Evolutionary conservation across 169 alveolate species (phyloP).

Genomic region (Cystoisospora suis): DNA sequence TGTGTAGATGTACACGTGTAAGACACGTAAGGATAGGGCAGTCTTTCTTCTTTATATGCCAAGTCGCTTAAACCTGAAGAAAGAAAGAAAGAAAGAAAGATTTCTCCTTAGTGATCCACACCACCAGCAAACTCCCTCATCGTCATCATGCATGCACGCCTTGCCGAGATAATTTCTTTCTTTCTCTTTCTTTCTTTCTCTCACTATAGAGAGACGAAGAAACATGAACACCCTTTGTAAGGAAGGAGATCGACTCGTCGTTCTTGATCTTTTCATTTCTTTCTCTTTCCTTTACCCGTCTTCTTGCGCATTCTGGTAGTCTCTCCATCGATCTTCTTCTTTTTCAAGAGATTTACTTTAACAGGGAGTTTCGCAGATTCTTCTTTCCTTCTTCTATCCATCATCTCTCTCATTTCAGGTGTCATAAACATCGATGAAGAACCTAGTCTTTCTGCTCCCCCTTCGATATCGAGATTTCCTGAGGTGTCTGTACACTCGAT

Average conservation of each 20-base stretch:
- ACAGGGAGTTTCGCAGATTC: slow-evolving; percentile 8
- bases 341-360: background rate
- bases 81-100: too few species aligned
- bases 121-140: too few species aligned
- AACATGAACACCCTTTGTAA: too few species aligned
- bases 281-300: background rate
- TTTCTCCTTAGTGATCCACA: too few species aligned
- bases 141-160: too few species aligned
- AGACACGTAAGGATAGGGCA: background rate
- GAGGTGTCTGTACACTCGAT: background rate
- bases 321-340: background rate
- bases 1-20: background rate
- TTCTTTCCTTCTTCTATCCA: background rate
- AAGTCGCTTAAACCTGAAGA: too few species aligned
- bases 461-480: too few species aligned
- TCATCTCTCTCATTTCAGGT: background rate
- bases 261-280: too few species aligned
- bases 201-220: too few species aligned
- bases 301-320: background rate
- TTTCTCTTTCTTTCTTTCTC: background rate
- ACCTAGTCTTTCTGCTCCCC: background rate
- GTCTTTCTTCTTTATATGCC: background rate
- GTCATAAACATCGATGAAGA: background rate
- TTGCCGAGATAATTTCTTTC: too few species aligned
- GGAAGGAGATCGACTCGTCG: too few species aligned